Evolutionary conservation across 2,329 filamentous ascomycete genomes (phyloP), one percentile per base, ranked within the genome.

Genomic region (Paraphoma chrysanthemicola): DNA sequence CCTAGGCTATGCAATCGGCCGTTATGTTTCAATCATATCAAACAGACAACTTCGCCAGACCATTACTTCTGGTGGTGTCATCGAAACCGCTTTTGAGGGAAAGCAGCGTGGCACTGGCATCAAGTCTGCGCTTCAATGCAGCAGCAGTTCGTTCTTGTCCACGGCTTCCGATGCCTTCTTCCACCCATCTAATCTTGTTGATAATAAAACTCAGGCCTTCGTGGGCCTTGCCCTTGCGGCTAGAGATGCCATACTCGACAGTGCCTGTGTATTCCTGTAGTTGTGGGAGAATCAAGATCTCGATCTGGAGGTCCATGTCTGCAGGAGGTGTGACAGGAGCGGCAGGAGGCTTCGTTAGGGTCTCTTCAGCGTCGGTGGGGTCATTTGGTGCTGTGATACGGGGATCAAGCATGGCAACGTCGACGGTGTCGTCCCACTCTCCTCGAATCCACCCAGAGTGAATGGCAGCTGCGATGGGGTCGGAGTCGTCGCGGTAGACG

Each of bases 401-500:
- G 33, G 83, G 77, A 60, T 85, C 83, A 10, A 96, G 81, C 77
- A 94, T 80, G 11, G 82, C 80, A 1, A 86, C 81, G 65, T 95
- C 90, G 1, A 95, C 85, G 36, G 92, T 90, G 6, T 93, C 88
- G 4, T 87, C 82, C 90, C 93, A 97, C 67, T 93, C 92, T 33
- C 94, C 94, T 42, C 89, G 88, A 64, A 99, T 90, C 88, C 93
- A 98, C 3, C 95, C 95, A 1, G 89, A 88, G 74, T 99, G 95
- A 44, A 99, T 94, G 57, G 93, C 94, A 2, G 94, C 93, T 0
- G 93, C 94, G 23, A 99, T 85, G 0, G 95, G 88, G 71, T 99
- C 95, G 0, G 93, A 97, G 76, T 99, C 95, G 67, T 99, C 95
- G 0, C 93, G 96, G 73, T 98, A 98, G 6, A 99, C 85, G 38